Conservation (phyloP, 805 yeast genomes). For the Pichia nanzhaoensis region DNA sequence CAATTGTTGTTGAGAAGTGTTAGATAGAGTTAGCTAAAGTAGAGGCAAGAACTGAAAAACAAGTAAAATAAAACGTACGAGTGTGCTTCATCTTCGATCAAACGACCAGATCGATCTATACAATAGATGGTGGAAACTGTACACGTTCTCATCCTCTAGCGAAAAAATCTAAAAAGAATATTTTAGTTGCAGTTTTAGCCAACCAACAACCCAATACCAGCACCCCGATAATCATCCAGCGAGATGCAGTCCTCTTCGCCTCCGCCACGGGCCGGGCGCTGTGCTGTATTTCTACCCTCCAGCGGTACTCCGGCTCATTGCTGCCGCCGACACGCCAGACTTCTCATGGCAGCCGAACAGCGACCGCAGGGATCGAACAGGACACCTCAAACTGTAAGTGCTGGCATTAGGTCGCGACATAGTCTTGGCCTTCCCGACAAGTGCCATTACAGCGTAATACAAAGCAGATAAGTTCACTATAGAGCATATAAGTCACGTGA, state of each 20-base stretch:
- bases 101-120: no score
- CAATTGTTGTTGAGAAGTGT: conserved; percentile 75
- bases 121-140: no score
- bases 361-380: conserved; percentile 39
- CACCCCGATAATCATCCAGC: conserved; percentile 25
- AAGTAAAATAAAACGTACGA: not conserved
- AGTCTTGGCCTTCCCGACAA: conserved; percentile 28
- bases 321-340: conserved; percentile 25
- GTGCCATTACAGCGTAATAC: conserved; percentile 27
- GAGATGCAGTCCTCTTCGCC: conserved; percentile 35
- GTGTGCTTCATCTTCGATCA: no score
- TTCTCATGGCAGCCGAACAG: conserved; percentile 27
- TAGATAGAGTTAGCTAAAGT: conserved; percentile 16
- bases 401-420: conserved; percentile 10
- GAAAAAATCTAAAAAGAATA: not conserved
- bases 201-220: conserved; percentile 20
- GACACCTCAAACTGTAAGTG: conserved; percentile 33
- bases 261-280: conserved; percentile 36
- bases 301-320: conserved; percentile 31
- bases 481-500: no score
- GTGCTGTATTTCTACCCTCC: conserved; percentile 43
- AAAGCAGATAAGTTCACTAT: no score
- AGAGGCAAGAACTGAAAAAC: not conserved
- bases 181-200: conserved; percentile 16
- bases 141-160: no score